phyloP scores from a whole-genome alignment of 2,329 filamentous ascomycete species.

The Pseudogymnoascus sp. region DNA sequence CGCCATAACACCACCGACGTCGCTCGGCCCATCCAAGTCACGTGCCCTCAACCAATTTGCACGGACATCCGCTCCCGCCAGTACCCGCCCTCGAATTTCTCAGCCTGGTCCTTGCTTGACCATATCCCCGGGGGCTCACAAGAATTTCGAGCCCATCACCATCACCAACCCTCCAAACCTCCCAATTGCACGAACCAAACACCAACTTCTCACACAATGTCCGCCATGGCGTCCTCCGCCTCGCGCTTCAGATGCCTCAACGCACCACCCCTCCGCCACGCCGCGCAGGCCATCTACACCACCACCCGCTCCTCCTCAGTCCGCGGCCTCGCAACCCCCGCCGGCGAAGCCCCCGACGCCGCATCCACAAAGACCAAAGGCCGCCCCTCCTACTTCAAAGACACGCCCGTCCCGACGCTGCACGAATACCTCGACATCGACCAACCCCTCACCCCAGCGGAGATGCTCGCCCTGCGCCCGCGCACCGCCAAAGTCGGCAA shows the following conservation, averaged over 20 bases:
- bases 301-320: too few relatives aligned
- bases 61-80: not conserved
- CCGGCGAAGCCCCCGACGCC: conserved; percentile 17
- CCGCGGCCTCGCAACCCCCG: conserved; percentile 11
- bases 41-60: not conserved
- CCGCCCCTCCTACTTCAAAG: conserved; percentile 30
- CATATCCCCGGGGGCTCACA: not conserved
- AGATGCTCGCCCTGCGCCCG: conserved; percentile 48
- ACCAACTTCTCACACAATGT: not conserved
- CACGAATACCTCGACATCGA: conserved; percentile 46
- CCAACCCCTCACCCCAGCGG: conserved; percentile 37
- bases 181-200: not conserved
- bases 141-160: not conserved
- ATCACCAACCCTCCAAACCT: not conserved
- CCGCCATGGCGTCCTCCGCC: conserved; percentile 21
- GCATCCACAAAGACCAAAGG: conserved; percentile 16
- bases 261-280: conserved; percentile 21
- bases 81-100: not conserved
- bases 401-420: conserved; percentile 42
- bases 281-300: conserved; percentile 16
- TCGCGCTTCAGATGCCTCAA: conserved; percentile 24
- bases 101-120: not conserved
- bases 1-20: not conserved
- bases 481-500: conserved; percentile 56
- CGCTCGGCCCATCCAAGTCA: not conserved